Conservation (phyloP, 192 early-diverging fungal species). For the Rhizophagus prolifer region DNA sequence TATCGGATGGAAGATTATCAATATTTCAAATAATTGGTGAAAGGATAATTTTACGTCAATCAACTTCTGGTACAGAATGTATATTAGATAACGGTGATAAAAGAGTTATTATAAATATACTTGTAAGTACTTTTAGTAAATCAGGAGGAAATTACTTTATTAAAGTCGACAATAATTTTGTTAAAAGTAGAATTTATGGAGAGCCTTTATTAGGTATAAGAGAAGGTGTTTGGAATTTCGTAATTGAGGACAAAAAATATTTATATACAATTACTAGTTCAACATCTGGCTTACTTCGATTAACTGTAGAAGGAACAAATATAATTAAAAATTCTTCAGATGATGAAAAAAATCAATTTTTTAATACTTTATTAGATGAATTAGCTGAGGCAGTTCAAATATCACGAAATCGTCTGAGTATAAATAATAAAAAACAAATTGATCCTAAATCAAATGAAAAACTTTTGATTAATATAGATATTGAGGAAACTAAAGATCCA, state of each 20-base stretch:
- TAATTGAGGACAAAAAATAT: background rate
- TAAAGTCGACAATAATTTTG: background rate
- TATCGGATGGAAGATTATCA: too few species aligned
- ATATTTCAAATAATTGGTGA: too few species aligned
- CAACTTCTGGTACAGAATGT: background rate
- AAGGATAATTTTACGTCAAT: too few species aligned
- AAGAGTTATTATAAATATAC: background rate
- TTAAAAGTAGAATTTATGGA: background rate
- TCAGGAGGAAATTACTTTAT: background rate
- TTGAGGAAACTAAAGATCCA: background rate
- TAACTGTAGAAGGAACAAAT: background rate
- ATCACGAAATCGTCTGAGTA: background rate
- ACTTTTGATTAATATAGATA: background rate
- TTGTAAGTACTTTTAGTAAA: background rate
- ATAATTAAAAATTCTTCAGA: background rate
- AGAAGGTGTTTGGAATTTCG: background rate
- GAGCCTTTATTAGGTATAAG: background rate
- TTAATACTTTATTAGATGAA: background rate
- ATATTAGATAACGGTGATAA: background rate
- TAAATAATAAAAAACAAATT: background rate
- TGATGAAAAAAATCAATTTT: background rate
- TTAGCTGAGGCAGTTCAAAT: background rate
- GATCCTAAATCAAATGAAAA: background rate
- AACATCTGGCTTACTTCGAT: background rate
- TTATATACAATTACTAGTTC: background rate